Conservation (phyloP, 2,329 filamentous ascomycete genomes). For the Cladosporium oxysporum region DNA sequence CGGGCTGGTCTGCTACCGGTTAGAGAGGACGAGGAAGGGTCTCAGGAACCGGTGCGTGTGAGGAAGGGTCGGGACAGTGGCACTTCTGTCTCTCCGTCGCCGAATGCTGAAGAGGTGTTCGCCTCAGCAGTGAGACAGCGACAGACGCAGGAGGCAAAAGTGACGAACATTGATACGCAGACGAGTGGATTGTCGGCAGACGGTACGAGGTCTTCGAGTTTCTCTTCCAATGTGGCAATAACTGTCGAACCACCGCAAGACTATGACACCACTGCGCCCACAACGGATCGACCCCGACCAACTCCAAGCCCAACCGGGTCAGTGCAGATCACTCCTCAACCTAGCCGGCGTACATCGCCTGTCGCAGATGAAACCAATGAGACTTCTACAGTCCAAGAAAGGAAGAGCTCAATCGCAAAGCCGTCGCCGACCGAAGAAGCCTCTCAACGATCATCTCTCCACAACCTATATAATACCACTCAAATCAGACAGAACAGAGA, state of each 20-base stretch:
- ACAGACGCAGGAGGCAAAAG: background rate
- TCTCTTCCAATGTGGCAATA: background rate
- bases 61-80: slow-evolving; percentile 10
- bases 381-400: background rate
- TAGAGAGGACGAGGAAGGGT: slow-evolving; percentile 11
- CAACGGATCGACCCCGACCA: background rate
- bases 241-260: background rate
- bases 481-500: slow-evolving; percentile 35
- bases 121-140: background rate
- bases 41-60: background rate
- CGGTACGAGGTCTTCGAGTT: background rate
- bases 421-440: background rate
- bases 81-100: slow-evolving; percentile 7
- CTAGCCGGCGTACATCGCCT: slow-evolving; percentile 10
- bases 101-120: slow-evolving; percentile 1
- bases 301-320: background rate
- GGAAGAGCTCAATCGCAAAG: slow-evolving; percentile 16
- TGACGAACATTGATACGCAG: background rate
- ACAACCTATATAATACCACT: slow-evolving; percentile 24
- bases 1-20: slow-evolving; percentile 12
- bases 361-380: background rate
- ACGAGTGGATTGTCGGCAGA: background rate
- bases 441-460: slow-evolving; percentile 10
- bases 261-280: too few relatives aligned
- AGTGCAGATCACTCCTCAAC: background rate